Evolutionary conservation across 495 filamentous ascomycete genomes (phyloP), one percentile per base, ranked within the genome.

Genomic region (Cercophora sp.): DNA sequence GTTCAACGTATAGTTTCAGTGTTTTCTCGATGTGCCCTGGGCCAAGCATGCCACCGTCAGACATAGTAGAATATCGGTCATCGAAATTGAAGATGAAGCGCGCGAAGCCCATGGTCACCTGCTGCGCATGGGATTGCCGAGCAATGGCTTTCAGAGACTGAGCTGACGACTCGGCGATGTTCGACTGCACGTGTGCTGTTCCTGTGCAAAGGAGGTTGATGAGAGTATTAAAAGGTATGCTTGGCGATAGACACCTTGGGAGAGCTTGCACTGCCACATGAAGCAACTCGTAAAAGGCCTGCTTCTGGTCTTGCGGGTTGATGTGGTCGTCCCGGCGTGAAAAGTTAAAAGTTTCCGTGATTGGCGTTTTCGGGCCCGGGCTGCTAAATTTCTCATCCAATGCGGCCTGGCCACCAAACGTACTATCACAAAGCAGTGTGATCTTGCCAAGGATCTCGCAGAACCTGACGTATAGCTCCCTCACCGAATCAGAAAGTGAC

Each of bases 81-180:
- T 99, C 94, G 63, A 96, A 97, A 48, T 89, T 94, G 73, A 99
- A 96, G 26, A 98, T 97, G 58, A 97, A 98, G 32, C 91, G 75
- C 13, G 91, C 87, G 71, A 97, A 98, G 3, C 94, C 91, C 63
- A 96, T 94, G 2, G 92, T 96, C 19, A 98, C 92, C 67, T 91
- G 89, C 60, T 97, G 91, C 1, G 93, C 92, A 70, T 96, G 88
- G 6, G 84, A 87, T 65, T 98, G 91, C 15, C 88, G 80, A 6
- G 94, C 93, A 61, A 98, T 97, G 1, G 92, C 89, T 68, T 96
- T 96, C 3, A 98, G 69, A 8, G 93, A 96, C 59, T 92, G 86
- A 4, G 89, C 86, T 2, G 93, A 98, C 3, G 93, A 96, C 20
- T 79, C 80, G 0, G 94, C 94, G 59, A 98, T 96, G 51, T 95